Evolutionary conservation across 1,284 basidiomycete genomes (phyloP).

Genomic region (Marasmius sp.): DNA sequence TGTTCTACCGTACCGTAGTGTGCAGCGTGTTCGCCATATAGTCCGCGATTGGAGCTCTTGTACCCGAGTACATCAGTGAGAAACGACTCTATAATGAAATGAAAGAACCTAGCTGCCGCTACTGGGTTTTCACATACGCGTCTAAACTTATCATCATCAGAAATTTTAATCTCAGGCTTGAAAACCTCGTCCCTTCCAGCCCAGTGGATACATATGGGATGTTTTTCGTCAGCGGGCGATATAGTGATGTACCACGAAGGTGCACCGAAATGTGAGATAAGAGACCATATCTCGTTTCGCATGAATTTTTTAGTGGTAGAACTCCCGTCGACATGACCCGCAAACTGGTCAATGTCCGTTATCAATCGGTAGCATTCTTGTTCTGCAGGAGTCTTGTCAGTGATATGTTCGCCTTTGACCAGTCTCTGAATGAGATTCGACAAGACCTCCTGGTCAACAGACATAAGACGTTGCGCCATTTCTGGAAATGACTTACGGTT

Average conservation of each 20-base stretch:
- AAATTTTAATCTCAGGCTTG: background rate
- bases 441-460: constrained; percentile 24
- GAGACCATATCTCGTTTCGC: constrained; percentile 37
- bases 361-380: constrained; percentile 34
- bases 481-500: constrained; percentile 23
- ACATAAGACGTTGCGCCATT: constrained; percentile 24
- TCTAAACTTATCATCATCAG: background rate
- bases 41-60: constrained; percentile 10
- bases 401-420: constrained; percentile 23
- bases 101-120: constrained; percentile 22
- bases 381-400: constrained; percentile 30
- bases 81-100: constrained; percentile 23
- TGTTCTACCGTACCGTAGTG: constrained; percentile 38
- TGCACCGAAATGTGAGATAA: constrained; percentile 26
- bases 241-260: constrained; percentile 29
- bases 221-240: constrained; percentile 21
- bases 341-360: constrained; percentile 32
- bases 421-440: constrained; percentile 20
- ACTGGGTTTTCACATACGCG: constrained; percentile 25
- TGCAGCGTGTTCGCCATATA: constrained; percentile 25
- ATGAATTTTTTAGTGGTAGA: constrained; percentile 31
- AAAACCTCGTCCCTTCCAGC: constrained; percentile 18
- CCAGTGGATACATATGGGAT: constrained; percentile 27
- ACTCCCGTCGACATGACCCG: constrained; percentile 32
- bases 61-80: constrained; percentile 22